Evolutionary conservation across 306 rosid species (phyloP).

Genomic region (Ormosia semicastrata): DNA sequence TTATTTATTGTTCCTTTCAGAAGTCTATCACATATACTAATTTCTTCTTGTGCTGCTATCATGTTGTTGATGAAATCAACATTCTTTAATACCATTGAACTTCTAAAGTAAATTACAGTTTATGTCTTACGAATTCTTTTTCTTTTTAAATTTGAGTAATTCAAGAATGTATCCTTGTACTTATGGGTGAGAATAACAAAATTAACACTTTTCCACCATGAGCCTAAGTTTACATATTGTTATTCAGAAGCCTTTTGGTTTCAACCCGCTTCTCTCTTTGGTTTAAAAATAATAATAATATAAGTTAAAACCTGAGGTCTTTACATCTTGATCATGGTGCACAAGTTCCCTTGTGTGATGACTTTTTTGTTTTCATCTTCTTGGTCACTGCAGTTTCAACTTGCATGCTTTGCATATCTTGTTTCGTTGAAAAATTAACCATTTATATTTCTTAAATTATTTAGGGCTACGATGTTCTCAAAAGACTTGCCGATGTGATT

Average conservation of each 20-base stretch:
- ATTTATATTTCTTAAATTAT: conserved; percentile 25
- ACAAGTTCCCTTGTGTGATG: conserved; percentile 2
- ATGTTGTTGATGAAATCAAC: conserved; percentile 18
- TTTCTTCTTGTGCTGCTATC: conserved; percentile 5
- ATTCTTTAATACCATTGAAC: background rate
- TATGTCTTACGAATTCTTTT: background rate
- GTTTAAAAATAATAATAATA: background rate
- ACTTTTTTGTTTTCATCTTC: conserved; percentile 6
- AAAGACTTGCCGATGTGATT: conserved; percentile 81
- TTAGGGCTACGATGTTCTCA: conserved; percentile 81
- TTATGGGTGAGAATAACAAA: background rate
- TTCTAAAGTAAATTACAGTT: background rate
- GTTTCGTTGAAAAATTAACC: conserved; percentile 1
- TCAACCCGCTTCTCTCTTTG: background rate
- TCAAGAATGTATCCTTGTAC: background rate
- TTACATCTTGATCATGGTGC: conserved; percentile 19
- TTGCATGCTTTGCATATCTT: conserved; percentile 22
- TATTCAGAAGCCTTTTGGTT: conserved; percentile 4
- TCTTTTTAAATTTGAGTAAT: background rate
- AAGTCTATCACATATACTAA: background rate
- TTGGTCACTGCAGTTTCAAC: conserved; percentile 22
- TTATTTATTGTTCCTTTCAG: background rate
- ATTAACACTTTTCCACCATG: background rate
- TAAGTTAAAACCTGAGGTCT: background rate
- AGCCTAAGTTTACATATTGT: background rate